Conservation (phyloP, 495 filamentous ascomycete species). For the Cetradonia linearis region DNA sequence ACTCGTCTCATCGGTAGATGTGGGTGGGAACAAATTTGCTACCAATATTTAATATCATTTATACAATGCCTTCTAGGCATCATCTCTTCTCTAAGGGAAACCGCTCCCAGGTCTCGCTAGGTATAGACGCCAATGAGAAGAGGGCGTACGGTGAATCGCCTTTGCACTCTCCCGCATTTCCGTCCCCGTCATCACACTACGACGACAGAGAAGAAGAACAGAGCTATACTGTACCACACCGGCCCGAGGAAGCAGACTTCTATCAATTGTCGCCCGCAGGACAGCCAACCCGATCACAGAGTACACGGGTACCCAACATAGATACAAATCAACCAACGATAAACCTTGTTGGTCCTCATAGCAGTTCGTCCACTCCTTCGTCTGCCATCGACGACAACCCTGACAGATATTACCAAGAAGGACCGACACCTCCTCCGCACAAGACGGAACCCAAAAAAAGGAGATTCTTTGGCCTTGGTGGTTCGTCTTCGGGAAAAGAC, state of each 20-base stretch:
- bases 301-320: slow-evolving; percentile 19
- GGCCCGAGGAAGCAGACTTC: slow-evolving; percentile 17
- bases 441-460: slow-evolving; percentile 25
- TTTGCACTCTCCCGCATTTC: slow-evolving; percentile 22
- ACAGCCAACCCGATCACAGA: slow-evolving; percentile 22
- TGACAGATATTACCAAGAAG: slow-evolving; percentile 23
- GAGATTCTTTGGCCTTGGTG: slow-evolving; percentile 23
- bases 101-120: slow-evolving; percentile 10
- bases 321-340: slow-evolving; percentile 24
- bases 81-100: slow-evolving; percentile 2
- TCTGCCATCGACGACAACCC: slow-evolving; percentile 24
- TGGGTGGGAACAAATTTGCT: not conserved
- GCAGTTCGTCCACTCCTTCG: slow-evolving; percentile 16
- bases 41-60: not conserved
- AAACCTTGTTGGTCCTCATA: slow-evolving; percentile 22
- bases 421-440: slow-evolving; percentile 13
- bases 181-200: slow-evolving; percentile 12
- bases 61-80: slow-evolving; percentile 11
- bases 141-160: slow-evolving; percentile 18
- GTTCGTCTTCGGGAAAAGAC: slow-evolving; percentile 22
- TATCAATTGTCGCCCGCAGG: slow-evolving; percentile 12
- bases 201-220: slow-evolving; percentile 16
- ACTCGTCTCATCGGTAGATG: slow-evolving; percentile 1
- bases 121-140: slow-evolving; percentile 4
- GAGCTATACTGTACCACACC: slow-evolving; percentile 15